Conservation (phyloP, 306 rosid species). For the Sicyos baderoa region DNA sequence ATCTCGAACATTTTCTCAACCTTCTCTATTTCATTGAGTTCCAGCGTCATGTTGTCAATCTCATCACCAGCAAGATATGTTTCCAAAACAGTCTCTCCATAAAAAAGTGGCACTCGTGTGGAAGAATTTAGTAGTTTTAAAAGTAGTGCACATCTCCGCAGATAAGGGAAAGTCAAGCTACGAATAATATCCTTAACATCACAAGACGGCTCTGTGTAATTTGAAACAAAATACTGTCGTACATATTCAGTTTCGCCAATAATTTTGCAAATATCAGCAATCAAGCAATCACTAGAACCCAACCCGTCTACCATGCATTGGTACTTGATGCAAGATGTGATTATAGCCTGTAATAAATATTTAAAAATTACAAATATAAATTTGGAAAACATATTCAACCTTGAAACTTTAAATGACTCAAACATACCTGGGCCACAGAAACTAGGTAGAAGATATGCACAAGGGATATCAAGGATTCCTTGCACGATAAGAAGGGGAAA, state of each 20-base stretch:
- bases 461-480: constrained; percentile 67
- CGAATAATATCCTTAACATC: constrained; percentile 52
- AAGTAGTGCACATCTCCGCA: constrained; percentile 86
- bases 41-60: constrained; percentile 36
- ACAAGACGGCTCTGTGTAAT: constrained; percentile 39
- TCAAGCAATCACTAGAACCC: constrained; percentile 48
- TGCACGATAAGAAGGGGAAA: constrained; percentile 62
- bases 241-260: constrained; percentile 41
- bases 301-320: constrained; percentile 31
- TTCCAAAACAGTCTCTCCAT: constrained; percentile 43
- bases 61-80: constrained; percentile 37
- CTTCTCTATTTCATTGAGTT: constrained; percentile 54
- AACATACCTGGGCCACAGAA: constrained; percentile 72
- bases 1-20: constrained; percentile 71
- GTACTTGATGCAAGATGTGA: constrained; percentile 44
- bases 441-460: constrained; percentile 79
- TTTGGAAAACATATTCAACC: constrained; percentile 15
- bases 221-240: constrained; percentile 49
- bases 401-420: constrained; percentile 17
- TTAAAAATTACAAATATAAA: constrained; percentile 19
- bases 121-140: constrained; percentile 56
- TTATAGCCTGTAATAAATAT: constrained; percentile 51
- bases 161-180: constrained; percentile 63
- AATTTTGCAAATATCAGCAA: constrained; percentile 55
- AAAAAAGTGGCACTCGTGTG: constrained; percentile 52